Evolutionary conservation across 495 filamentous ascomycete genomes (phyloP), one percentile per base, ranked within the genome.

Genomic region (Thozetella sp.): DNA sequence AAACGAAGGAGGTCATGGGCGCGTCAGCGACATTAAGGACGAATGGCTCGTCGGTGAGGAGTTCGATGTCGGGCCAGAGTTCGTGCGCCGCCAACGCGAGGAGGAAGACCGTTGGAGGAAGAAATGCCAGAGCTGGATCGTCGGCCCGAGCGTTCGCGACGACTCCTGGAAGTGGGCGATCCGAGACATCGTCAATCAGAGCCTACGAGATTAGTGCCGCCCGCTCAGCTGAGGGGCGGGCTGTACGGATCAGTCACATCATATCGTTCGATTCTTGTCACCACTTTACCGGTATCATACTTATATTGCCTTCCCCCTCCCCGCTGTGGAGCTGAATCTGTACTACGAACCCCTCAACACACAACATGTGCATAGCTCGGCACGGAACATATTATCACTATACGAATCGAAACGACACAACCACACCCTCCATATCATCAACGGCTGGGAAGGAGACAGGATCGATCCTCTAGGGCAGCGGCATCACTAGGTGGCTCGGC

Each of bases 21-120:
- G 78, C 6, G 67, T 67, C 58, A 77, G 78, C 60, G 86, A 87
- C 57, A 75, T 89, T 57, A 82, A 85, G 55, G 89, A 93, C 59
- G 89, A 93, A 65, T 91, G 89, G 83, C 83, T 92, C 25, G 91
- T 96, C 24, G 93, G 92, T 13, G 95, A 99, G 72, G 95, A 98
- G 71, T 99, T 98, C 68, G 95, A 99, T 71, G 90, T 99, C 51
- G 95, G 95, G 1, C 96, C 96, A 3, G 91, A 93, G 73, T 99
- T 97, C 68, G 88, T 98, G 52, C 83, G 87, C 62, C 83, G 92
- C 40, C 94, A 97, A 72, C 76, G 90, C 56, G 93, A 93, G 59
- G 95, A 98, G 73, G 95, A 99, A 75, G 89, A 90, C 54, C 83
- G 90, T 63, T 99, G 95, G 96, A 82, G 88, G 63, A 84, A 86